Evolutionary conservation across 768 basidiomycete genomes (phyloP).

Genomic region (Serendipita indica): DNA sequence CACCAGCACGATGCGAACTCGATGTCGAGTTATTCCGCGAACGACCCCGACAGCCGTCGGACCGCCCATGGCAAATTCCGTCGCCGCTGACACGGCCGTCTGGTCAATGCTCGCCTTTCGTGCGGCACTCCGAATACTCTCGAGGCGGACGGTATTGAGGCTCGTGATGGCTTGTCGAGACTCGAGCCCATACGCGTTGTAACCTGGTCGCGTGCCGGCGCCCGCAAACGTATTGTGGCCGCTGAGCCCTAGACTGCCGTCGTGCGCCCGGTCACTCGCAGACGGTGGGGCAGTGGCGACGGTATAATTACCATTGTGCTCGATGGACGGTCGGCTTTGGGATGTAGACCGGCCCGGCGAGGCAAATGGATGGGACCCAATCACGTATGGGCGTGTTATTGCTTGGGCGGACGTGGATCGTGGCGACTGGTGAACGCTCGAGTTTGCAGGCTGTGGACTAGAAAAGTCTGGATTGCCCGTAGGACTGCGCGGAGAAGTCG

Average conservation of each 20-base stretch:
- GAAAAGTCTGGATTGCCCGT: neutral
- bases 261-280: neutral
- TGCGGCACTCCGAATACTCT: neutral
- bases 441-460: neutral
- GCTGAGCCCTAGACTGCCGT: neutral
- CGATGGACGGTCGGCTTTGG: slow-evolving; percentile 1
- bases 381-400: neutral
- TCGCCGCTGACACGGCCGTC: neutral
- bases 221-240: neutral
- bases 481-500: neutral
- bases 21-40: neutral
- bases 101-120: slow-evolving; percentile 6
- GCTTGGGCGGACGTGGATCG: slow-evolving; percentile 3
- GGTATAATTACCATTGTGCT: slow-evolving; percentile 3
- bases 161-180: neutral
- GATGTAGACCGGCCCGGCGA: neutral
- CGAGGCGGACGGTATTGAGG: neutral
- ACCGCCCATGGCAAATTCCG: neutral
- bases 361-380: neutral
- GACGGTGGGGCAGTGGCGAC: neutral
- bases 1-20: neutral
- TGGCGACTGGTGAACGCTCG: neutral
- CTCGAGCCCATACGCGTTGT: slow-evolving; percentile 2
- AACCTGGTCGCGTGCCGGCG: neutral
- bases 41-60: neutral